Evolutionary conservation across 352 stramenopile species (phyloP), one percentile per base, ranked within the genome.

Genomic region (Pythium biforme): DNA sequence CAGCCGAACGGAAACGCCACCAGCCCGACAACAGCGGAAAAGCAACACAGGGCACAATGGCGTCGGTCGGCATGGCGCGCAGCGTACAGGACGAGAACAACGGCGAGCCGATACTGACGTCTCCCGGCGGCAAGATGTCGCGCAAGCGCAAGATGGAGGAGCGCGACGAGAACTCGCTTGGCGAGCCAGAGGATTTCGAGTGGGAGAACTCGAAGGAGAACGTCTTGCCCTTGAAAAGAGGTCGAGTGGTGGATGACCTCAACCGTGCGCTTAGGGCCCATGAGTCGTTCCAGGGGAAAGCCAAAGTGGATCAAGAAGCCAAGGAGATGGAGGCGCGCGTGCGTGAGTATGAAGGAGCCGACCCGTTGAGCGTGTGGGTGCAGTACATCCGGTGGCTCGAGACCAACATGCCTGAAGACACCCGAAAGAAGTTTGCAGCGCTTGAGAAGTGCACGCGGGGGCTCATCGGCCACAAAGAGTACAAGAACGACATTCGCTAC

Each of bases 181-280:
- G 64, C 55, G 55, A 66, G 19, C 31, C 47, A 14, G 54, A 68
- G 29, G 74, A 76, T 43, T 95, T 92, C 62, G 79, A 86, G 72
- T 95, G 86, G 86, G 86, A 95, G 68, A 78, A 72, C 64, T 85
- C 83, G 33, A 95, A 95, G 62, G 86, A 95, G 67, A 95, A 95
- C 63, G 83, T 95, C n/a, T 78, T 92, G 75, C 86, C 86, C 43
- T 69, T 95, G 45, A 89, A 90, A 58, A 70, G 83, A 27, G 86
- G 86, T 4, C 85, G 86, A 17, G 90, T 91, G 51, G 84, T 95
- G 27, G 59, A 66, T 5, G 83, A 95, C 46, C 76, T 95, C 37
- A 95, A 95, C 65, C 70, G 76, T 46, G 79, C 83, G 43, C 66
- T 93, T 62, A 76, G 70, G 17, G 72, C 73, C 14, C 68, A 90